Base-by-base conservation (phyloP, 257 asterid species). In the Pogostemon cablin region DNA sequence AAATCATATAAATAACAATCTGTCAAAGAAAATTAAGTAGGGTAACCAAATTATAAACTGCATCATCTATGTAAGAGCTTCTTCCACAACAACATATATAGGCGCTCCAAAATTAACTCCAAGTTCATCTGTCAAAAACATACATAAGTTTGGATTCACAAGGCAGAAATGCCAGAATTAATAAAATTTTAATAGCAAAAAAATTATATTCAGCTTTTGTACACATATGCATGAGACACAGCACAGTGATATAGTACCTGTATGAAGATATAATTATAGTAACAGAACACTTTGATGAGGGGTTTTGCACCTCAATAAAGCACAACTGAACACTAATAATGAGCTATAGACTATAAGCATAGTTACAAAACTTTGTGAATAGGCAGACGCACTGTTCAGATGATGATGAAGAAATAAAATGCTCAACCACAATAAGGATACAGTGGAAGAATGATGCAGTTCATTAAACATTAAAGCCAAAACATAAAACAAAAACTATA, bases 361-460 rank as follows among this genome's bases (percentile, higher is more conserved):
- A 20, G 42, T 47, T 10, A 25, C 57, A 63, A 20, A 71, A 7
- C 7, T 63, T 54, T 55, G 8, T 25, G 37, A 44, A 50, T 9
- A 55, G 9, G 58, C 39, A 64, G 40, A 62, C 53, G 56, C 57
- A 62, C 39, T 35, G 15, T 37, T 8, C 35, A 48, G 17, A 11
- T 10, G 40, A 71, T 15, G 32, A 52, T 39, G 69, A 49, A 63
- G 60, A 38, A 10, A 11, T 3, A 65, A 60, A 56, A 65, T 65
- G 35, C 72, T 73, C 68, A 63, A 63, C 34, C 65, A 58, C 38
- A 10, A 53, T 57, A 52, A 32, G 38, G 32, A 59, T 39, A 50
- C 25, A 25, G 43, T 66, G 55, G 52, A 57, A 6, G 43, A 56
- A 46, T 15, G 56, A 17, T 61, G 47, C 55, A 15, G 35, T 38